Base-by-base conservation (phyloP, 1,139 yeast species). In the Zhuliangozyma blackwelliae region DNA sequence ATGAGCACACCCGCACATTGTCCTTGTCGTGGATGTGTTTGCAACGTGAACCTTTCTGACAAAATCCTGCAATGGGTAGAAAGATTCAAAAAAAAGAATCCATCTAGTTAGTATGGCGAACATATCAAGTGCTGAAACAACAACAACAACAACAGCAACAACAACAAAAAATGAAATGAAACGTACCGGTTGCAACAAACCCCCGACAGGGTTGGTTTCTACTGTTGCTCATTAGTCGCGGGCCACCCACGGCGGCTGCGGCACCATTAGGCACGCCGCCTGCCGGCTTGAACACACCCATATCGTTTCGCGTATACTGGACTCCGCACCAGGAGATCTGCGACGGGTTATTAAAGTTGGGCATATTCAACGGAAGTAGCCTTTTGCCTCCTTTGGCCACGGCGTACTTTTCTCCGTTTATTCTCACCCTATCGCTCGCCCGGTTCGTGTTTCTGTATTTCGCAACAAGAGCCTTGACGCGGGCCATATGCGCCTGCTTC, bases 1-100 rank as follows among this genome's bases (percentile, higher is more conserved):
- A 62, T 26, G 75, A 73, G 55, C 95, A 85, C 9, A 83, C 53
- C 10, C 78, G 72, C 16, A 79, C 66, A 34, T 67, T 76, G 10
- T 61, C 46, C 28, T 63, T 56, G 39, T 74, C 73, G 52, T 84
- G 94, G n/a, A 53, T 52, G 49, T 70, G 81, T 26, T 63, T 65
- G 55, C 94, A 84, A 2, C 55, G 47, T 26, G 65, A 52, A 32
- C 78, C 83, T 50, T 71, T 70, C 40, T 62, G 60, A 54, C 88
- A 82, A 10, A 63, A 57, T 12, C 83, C 82, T 70, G 52, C 29
- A 42, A 29, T 29, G 37, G 29, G 45, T 43, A 46, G 52, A 52
- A 52, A 49, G 54, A 52, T 47, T 46, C 51, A 43, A 43, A 50
- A 54, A 41, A 47, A 46, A 33, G 37, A 29, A 33, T 33, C 28